Base-by-base conservation (phyloP, 2,329 filamentous ascomycete species). In the Ophiocordyceps polyrhachis-furcata region DNA sequence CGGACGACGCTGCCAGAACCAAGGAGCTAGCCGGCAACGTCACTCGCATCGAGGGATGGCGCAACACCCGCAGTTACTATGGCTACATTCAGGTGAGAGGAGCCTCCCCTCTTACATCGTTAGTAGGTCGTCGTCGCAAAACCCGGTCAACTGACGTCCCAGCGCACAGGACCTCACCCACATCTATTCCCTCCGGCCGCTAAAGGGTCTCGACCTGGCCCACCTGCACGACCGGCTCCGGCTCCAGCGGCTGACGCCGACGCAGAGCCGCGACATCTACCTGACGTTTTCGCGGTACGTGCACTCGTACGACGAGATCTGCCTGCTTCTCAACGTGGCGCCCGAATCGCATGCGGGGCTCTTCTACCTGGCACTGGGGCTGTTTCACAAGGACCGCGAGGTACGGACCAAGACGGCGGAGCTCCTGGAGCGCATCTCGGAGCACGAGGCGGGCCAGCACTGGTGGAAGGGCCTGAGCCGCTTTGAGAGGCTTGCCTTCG, bases 11-110 rank as follows among this genome's bases (percentile, higher is more conserved):
- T 38, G 73, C 81, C 8, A 89, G 86, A 62, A 74, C 83, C 53
- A 81, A 80, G 54, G 91, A 98, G 62, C 73, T 98, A 35, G 83
- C 87, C 15, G 89, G 87, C 3, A 94, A 93, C 49, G 86, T 91
- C 42, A 86, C 84, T 46, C 74, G 91, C 46, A 93, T 98, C 49
- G 91, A 98, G 65, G 91, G 89, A 46, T 98, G 91, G 91, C 79
- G 91, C 52, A 93, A 86, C 50, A 96, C 91, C 1, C 74, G 91
- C 48, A 93, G 85, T 56, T 98, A 98, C 58, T 94, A 93, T 64
- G 87, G 84, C 52, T 96, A 86, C 58, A 89, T 96, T 50, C 85
- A 93, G 67, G 84, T 79, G 62, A 53, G 67, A 23, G 1, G 17
- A 14, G 42, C 3, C 13, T 35, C 8, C 5, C 4, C 8, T 14